These are phyloP conservation scores for Colletotrichum sp. DNA, from an alignment of 2,329 filamentous ascomycete species.

Conservation along the genomic window DNA sequence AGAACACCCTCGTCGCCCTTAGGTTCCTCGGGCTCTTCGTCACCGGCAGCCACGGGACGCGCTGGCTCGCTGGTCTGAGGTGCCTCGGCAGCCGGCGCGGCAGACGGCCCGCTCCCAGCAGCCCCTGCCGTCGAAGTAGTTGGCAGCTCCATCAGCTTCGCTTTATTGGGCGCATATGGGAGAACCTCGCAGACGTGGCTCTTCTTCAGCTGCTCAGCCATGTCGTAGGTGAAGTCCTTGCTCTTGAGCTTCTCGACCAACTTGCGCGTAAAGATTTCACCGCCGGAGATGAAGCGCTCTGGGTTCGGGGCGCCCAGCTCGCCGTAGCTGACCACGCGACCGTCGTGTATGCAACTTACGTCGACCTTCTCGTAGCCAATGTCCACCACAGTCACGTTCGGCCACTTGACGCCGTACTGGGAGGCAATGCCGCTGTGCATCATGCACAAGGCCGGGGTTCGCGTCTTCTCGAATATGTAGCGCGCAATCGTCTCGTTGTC, in stretches of 20 bases:
- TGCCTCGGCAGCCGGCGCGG: slow-evolving; percentile 36
- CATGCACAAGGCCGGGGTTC: slow-evolving; percentile 88
- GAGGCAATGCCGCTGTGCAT: slow-evolving; percentile 89
- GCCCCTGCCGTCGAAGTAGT: slow-evolving; percentile 33
- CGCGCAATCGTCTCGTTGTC: slow-evolving; percentile 89
- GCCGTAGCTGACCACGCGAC: slow-evolving; percentile 72
- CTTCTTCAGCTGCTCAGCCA: slow-evolving; percentile 74
- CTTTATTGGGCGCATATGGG: slow-evolving; percentile 54
- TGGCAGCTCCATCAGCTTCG: slow-evolving; percentile 54
- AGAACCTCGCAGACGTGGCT: slow-evolving; percentile 72
- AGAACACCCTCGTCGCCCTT: slow-evolving; percentile 69
- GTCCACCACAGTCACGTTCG: slow-evolving; percentile 85
- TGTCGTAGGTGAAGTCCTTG: slow-evolving; percentile 66
- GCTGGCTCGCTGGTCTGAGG: slow-evolving; percentile 38
- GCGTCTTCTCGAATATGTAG: slow-evolving; percentile 97
- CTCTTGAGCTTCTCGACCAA: slow-evolving; percentile 70
- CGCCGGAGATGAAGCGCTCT: slow-evolving; percentile 68
- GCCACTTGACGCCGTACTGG: slow-evolving; percentile 79
- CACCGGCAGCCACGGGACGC: slow-evolving; percentile 16
- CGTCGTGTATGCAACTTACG: slow-evolving; percentile 88
- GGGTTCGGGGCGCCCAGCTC: slow-evolving; percentile 63
- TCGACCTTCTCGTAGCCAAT: slow-evolving; percentile 93
- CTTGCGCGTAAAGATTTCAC: slow-evolving; percentile 82
- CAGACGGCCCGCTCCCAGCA: neutral
- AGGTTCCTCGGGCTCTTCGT: slow-evolving; percentile 42